Conservation (phyloP, 768 basidiomycete genomes). For the Neoboletus magnificus region DNA sequence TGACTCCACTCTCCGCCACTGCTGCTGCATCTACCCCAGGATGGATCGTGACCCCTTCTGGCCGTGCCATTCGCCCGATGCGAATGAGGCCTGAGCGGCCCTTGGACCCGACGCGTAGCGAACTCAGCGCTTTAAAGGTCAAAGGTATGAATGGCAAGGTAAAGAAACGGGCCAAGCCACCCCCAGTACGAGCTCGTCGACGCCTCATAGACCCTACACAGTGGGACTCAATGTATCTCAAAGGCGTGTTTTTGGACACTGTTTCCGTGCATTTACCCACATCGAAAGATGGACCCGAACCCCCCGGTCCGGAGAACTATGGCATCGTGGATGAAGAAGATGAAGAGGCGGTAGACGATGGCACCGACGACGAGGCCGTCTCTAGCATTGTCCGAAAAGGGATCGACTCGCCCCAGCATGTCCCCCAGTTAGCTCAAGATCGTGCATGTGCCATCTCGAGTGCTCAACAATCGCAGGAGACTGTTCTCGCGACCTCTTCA, state of each 20-base stretch:
- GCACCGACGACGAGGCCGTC: not conserved
- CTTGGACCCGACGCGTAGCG: slow-evolving; percentile 32
- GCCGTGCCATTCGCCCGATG: slow-evolving; percentile 61
- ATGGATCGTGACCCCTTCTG: slow-evolving; percentile 69
- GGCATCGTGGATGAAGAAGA: not conserved
- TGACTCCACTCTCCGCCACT: slow-evolving; percentile 57
- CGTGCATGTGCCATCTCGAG: not conserved
- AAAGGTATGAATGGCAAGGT: slow-evolving; percentile 27
- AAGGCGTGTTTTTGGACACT: slow-evolving; percentile 61
- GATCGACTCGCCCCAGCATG: not conserved
- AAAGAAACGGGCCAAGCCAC: slow-evolving; percentile 47
- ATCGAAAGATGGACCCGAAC: not conserved
- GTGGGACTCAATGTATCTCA: slow-evolving; percentile 69
- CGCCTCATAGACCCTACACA: slow-evolving; percentile 69
- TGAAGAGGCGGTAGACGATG: not conserved
- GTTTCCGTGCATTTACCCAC: slow-evolving; percentile 5
- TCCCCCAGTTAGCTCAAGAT: not conserved
- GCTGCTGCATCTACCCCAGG: slow-evolving; percentile 54
- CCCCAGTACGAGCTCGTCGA: slow-evolving; percentile 55
- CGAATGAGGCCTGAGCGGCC: slow-evolving; percentile 70
- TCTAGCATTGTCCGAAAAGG: not conserved
- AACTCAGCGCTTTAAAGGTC: slow-evolving; percentile 2
- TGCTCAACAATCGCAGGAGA: not conserved
- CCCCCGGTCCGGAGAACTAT: not conserved
- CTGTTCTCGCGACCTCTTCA: not conserved